Conservation (phyloP, 2,329 filamentous ascomycete species). For the Exserohilum turcica region DNA sequence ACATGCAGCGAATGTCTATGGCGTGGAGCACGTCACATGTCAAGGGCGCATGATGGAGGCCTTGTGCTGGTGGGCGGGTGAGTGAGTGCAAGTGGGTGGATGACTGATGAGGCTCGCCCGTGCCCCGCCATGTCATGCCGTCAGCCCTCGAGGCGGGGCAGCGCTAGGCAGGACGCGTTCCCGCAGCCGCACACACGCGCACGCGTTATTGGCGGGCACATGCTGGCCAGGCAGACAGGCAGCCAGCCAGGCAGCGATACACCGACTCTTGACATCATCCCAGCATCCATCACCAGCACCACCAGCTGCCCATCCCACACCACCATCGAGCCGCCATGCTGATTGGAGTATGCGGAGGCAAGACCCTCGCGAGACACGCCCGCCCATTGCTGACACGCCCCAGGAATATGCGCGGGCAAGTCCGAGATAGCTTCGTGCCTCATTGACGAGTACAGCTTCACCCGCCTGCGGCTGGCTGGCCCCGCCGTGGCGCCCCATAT, state of each 20-base stretch:
- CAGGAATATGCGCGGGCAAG: constrained; percentile 93
- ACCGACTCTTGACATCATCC: background rate
- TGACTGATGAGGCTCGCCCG: background rate
- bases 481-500: constrained; percentile 42
- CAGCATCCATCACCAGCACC: background rate
- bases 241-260: background rate
- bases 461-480: constrained; percentile 66
- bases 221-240: background rate
- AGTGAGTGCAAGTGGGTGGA: too few relatives aligned
- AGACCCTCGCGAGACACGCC: constrained; percentile 9
- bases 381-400: constrained; percentile 18
- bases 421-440: constrained; percentile 87
- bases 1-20: constrained; percentile 6
- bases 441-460: constrained; percentile 81
- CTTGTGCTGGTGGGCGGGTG: too few relatives aligned
- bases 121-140: constrained; percentile 20
- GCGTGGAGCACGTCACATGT: constrained; percentile 26
- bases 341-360: constrained; percentile 68
- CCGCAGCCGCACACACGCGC: constrained; percentile 28
- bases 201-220: background rate
- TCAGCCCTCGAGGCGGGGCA: constrained; percentile 14
- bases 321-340: constrained; percentile 60
- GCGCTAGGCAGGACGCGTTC: constrained; percentile 28
- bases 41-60: constrained; percentile 30
- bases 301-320: background rate